phyloP scores from a whole-genome alignment of 139 green algal species.

The Pleodorina starrii region DNA sequence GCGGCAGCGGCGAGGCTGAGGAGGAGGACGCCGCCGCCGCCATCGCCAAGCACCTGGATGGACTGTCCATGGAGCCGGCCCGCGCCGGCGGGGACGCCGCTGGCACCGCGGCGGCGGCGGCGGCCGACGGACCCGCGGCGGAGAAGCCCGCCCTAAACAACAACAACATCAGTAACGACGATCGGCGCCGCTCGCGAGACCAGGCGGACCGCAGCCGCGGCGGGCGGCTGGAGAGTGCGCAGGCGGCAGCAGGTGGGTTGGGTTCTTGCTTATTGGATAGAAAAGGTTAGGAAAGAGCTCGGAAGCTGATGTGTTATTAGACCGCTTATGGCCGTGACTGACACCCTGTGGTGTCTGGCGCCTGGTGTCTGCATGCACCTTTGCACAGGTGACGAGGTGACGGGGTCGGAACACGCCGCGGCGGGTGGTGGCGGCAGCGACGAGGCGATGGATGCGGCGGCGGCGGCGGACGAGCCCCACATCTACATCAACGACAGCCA shows the following conservation, averaged over 20 bases:
- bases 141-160: no score
- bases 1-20: not conserved
- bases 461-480: not conserved
- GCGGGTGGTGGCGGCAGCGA: not conserved
- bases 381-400: constrained; percentile 30
- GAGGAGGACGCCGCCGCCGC: not conserved
- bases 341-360: not conserved
- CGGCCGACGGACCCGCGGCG: not conserved
- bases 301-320: not conserved
- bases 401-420: not conserved
- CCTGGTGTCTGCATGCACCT: not conserved
- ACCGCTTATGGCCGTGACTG: not conserved
- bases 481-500: constrained; percentile 54
- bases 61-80: not conserved
- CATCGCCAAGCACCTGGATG: constrained; percentile 2
- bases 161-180: no score
- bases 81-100: not conserved
- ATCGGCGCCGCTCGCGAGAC: not conserved
- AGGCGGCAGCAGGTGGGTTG: constrained; percentile 1
- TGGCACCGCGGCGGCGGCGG: not conserved
- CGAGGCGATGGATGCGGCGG: not conserved
- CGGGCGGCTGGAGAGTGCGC: not conserved
- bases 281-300: not conserved
- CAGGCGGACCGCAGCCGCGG: constrained; percentile 25
- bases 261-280: not conserved